Evolutionary conservation across 2,329 filamentous ascomycete species (phyloP), one percentile per base, ranked within the genome.

Genomic region (Colletotrichum sp.): DNA sequence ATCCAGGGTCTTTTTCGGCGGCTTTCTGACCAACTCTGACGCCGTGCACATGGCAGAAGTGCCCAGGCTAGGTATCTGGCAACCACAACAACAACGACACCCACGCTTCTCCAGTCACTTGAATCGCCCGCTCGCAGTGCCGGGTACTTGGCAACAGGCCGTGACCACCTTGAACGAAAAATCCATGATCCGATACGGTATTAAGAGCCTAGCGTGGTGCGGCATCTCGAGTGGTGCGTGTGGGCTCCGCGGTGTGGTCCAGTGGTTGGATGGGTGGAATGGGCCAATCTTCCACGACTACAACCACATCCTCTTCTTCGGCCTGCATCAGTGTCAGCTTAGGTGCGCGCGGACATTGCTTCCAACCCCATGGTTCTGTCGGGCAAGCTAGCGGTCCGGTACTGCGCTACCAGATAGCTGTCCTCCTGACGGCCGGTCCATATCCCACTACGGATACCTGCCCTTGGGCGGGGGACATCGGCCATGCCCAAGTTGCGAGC

Each of bases 1-100:
- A 73, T 73, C 70, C 32, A 73, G 73, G 70, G 70, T 73, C 64
- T 36, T 43, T 72, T 38, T 76, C 66, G 71, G 74, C 74, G 71
- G 71, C 34, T 76, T 66, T 66, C 34, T 74, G 60, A 34, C 36
- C 55, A 68, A 62, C 43, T 28, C 70, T 66, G 32, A 74, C 71
- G 74, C 65, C 71, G 56, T 74, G 70, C 43, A 43, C 72, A 75
- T 67, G 43, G 71, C 48, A 74, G 38, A 43, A 24, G 34, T 48
- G 58, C 26, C 55, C 10, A 28, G 18, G 55, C 26, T 55, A 18
- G 32, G 48, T 26, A 13, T 28, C n/a, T 60, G 60, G 48, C 26
- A 56, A 58, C 69, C 26, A 32, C 18, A 38, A 16, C 69, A 62
- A 64, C 32, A 21, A 43, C 38, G 55, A 12, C 24, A 16, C 32